Evolutionary conservation across 352 stramenopile species (phyloP).

Genomic region (Halophytophthora batemanensis): DNA sequence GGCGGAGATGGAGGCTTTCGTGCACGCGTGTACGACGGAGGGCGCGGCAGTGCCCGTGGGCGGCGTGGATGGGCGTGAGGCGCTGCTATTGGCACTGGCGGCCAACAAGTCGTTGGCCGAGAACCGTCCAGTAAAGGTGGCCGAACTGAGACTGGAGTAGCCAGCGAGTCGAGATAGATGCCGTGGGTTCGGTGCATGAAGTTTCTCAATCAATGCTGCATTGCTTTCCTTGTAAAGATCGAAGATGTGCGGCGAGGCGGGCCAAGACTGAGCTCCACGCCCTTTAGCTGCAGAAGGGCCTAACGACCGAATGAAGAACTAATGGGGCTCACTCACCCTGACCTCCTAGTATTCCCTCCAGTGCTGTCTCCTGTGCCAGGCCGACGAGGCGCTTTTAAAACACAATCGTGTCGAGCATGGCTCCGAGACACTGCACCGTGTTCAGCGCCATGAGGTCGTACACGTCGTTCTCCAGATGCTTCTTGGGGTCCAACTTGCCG

Average conservation of each 20-base stretch:
- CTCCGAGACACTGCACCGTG: constrained; percentile 98
- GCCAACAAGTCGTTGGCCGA: constrained; percentile 65
- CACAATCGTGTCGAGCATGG: constrained; percentile 98
- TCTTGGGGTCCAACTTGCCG: constrained; percentile 96
- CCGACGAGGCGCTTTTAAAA: constrained; percentile 79
- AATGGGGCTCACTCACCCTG: constrained; percentile 16
- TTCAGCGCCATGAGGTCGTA: constrained; percentile 97
- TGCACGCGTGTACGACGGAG: constrained; percentile 48
- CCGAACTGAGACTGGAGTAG: constrained; percentile 41
- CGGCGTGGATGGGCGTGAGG: constrained; percentile 56
- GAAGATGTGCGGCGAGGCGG: constrained; percentile 13
- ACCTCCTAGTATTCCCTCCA: constrained; percentile 8
- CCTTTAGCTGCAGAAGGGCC: neutral
- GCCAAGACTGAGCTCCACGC: too few relatives aligned
- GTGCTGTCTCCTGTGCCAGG: constrained; percentile 10
- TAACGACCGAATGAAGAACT: constrained; percentile 15
- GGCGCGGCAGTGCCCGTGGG: constrained; percentile 42
- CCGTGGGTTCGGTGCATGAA: constrained; percentile 13
- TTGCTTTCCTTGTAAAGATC: constrained; percentile 21
- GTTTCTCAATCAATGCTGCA: too few relatives aligned
- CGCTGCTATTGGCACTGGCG: constrained; percentile 62
- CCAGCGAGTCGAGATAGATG: too few relatives aligned
- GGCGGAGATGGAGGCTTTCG: constrained; percentile 69
- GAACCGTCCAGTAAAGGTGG: constrained; percentile 65
- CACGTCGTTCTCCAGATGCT: constrained; percentile 93